Evolutionary conservation across 2,329 filamentous ascomycete species (phyloP).

Genomic region (Sphaerostilbella broomeana): DNA sequence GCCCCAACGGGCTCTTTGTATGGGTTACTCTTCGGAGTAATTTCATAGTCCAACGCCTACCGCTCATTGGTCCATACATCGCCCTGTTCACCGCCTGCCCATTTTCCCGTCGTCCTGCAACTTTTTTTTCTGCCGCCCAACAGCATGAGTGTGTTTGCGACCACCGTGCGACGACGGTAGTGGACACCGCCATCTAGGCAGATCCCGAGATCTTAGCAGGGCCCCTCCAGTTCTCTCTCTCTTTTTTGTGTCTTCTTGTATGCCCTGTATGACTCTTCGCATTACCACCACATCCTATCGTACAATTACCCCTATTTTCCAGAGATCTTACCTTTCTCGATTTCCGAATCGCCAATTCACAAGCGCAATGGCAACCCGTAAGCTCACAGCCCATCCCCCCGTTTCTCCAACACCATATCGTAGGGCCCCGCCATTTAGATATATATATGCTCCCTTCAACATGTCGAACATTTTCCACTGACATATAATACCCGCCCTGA

Average conservation of each 20-base stretch:
- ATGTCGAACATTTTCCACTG: background rate
- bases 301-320: background rate
- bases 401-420: background rate
- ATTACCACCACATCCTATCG: constrained; percentile 13
- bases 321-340: background rate
- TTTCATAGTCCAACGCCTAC: background rate
- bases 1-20: no score
- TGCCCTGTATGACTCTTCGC: constrained; percentile 13
- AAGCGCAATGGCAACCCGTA: constrained; percentile 20
- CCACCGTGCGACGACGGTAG: background rate
- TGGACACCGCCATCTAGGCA: background rate
- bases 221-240: constrained; percentile 5
- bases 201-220: constrained; percentile 3
- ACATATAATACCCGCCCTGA: constrained; percentile 5
- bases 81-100: constrained; percentile 8
- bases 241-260: no score
- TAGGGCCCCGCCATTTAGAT: no score
- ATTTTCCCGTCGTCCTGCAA: background rate
- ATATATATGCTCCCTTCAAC: background rate
- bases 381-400: background rate
- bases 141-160: background rate
- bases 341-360: constrained; percentile 3
- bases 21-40: constrained; percentile 7
- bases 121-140: constrained; percentile 2
- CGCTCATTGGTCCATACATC: constrained; percentile 4